Conservation (phyloP, 2,329 filamentous ascomycete genomes). For the Fusarium hostae region DNA sequence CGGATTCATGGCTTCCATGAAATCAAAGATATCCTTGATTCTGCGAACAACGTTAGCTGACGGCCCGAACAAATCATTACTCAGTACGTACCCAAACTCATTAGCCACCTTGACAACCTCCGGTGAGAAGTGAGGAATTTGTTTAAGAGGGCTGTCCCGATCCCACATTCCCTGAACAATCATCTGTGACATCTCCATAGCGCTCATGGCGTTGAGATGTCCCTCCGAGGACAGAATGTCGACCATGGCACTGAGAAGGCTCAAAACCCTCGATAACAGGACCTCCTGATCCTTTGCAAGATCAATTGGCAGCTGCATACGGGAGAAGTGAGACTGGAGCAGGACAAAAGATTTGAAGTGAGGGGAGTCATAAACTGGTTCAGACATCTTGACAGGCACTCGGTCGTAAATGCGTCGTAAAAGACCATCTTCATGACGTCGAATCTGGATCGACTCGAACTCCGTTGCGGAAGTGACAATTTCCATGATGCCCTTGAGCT, state of each 20-base stretch:
- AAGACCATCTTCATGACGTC: constrained; percentile 89
- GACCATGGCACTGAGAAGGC: constrained; percentile 89
- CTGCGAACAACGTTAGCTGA: constrained; percentile 57
- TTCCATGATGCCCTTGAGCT: constrained; percentile 96
- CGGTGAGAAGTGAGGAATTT: constrained; percentile 93
- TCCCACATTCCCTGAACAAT: constrained; percentile 99
- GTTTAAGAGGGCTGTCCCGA: constrained; percentile 93
- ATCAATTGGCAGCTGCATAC: constrained; percentile 96
- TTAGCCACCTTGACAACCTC: constrained; percentile 86
- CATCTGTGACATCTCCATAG: constrained; percentile 99
- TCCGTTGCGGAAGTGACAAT: constrained; percentile 97
- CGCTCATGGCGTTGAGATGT: constrained; percentile 95
- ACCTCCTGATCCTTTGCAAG: constrained; percentile 95
- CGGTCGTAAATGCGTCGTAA: constrained; percentile 94
- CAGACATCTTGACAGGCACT: constrained; percentile 92
- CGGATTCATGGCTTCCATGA: constrained; percentile 99
- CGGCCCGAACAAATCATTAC: not conserved
- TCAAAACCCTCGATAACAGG: constrained; percentile 84
- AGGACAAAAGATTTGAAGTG: constrained; percentile 99
- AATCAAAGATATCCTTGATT: constrained; percentile 94
- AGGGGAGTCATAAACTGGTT: constrained; percentile 88
- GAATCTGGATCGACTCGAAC: constrained; percentile 94
- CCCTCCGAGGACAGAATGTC: constrained; percentile 96
- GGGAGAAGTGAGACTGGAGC: constrained; percentile 94
- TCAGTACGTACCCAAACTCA: constrained; percentile 72